Conservation (phyloP, 306 rosid genomes). For the Quercus rubra region DNA sequence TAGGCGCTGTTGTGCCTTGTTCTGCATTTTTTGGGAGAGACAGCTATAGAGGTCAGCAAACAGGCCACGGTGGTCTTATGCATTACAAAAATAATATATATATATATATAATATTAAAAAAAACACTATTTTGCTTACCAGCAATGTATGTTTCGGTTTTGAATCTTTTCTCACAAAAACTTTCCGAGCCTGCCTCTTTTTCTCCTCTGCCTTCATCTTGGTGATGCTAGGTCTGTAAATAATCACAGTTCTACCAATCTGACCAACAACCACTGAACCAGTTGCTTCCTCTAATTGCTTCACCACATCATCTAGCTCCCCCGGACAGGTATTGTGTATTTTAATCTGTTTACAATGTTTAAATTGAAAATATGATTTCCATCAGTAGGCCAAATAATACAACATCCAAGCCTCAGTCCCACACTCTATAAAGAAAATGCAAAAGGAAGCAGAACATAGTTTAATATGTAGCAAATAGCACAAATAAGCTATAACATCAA, state of each 20-base stretch:
- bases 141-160: conserved; percentile 25
- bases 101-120: neutral
- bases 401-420: no score
- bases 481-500: neutral
- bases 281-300: conserved; percentile 65
- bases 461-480: neutral
- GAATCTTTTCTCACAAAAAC: conserved; percentile 37
- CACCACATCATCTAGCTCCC: conserved; percentile 73
- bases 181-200: conserved; percentile 50
- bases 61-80: neutral
- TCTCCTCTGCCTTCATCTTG: conserved; percentile 84
- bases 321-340: conserved; percentile 78
- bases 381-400: neutral
- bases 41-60: neutral
- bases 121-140: conserved; percentile 21
- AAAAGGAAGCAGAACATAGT: neutral
- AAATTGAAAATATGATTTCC: neutral
- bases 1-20: conserved; percentile 26
- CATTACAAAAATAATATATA: neutral
- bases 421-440: neutral
- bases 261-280: conserved; percentile 68
- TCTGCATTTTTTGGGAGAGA: conserved; percentile 37
- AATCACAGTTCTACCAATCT: conserved; percentile 75
- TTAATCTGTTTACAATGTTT: conserved; percentile 58
- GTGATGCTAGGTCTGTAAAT: conserved; percentile 79